phyloP scores from a whole-genome alignment of 345 rosid genomes.

The Microcos paniculata region DNA sequence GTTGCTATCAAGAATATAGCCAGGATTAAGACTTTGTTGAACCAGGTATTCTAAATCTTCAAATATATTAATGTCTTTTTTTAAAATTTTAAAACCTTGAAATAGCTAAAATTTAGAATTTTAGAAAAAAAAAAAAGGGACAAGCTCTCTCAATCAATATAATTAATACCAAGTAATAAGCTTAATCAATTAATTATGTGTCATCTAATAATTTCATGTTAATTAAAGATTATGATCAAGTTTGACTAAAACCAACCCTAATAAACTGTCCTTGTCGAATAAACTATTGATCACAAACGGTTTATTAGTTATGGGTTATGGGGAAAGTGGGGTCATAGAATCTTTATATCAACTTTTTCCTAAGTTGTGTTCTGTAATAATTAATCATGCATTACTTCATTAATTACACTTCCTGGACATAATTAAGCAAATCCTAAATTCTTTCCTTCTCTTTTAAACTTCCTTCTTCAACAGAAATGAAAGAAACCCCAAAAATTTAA shows the following conservation, averaged over 20 bases:
- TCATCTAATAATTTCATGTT: neutral
- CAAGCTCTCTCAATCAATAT: too few species aligned
- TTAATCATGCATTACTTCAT: neutral
- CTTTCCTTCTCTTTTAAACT: neutral
- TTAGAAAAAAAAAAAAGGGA: too few species aligned
- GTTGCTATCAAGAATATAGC: neutral
- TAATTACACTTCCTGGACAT: neutral
- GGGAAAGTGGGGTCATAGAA: neutral
- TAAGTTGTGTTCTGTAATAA: neutral
- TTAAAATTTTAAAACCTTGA: too few species aligned
- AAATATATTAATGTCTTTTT: too few species aligned
- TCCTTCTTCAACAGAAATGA: neutral
- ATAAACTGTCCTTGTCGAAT: neutral
- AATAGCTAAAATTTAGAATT: too few species aligned
- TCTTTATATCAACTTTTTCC: neutral
- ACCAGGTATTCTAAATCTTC: neutral
- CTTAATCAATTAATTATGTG: neutral
- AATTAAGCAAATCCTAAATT: neutral
- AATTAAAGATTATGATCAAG: too few species aligned
- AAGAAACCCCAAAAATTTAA: neutral
- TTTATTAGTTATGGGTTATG: neutral
- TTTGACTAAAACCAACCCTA: neutral
- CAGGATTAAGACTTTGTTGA: neutral
- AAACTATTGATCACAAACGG: neutral
- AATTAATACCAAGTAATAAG: neutral